Evolutionary conservation across 768 basidiomycete species (phyloP), one percentile per base, ranked within the genome.

Genomic region (Tylopilus balloui): DNA sequence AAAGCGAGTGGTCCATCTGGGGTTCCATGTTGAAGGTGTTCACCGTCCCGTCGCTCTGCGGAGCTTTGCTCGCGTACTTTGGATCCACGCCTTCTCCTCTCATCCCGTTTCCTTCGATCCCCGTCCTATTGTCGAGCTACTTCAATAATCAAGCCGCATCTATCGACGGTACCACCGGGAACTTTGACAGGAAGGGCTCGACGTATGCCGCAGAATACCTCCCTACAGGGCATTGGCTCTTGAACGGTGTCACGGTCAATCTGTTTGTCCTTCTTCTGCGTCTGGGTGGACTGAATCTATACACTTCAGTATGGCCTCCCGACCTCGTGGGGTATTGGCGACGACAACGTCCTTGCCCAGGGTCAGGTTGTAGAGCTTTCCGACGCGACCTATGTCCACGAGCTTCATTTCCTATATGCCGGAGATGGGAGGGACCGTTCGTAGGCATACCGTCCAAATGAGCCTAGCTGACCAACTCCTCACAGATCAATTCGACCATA

Each of bases 331-430:
- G 75, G 74, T n/a, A 32, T 38, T 11, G 56, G 48, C 8, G 35
- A 63, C 15, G 78, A 80, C 52, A 80, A 80, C 47, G 62, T 77
- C 21, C 57, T 79, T 24, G 67, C 75, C 14, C 51, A 70, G 7
- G 69, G 70, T 2, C 78, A 80, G 49, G 59, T 70, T 4, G 42
- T 80, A 12, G 50, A 61, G 6, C 60, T 74, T 17, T 45, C 58
- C 8, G 44, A 59, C 0, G 58, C 65, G n/a, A 69, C 68, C 0
- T 69, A 60, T 50, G 65, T 71, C 1, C 78, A 79, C 50, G 69
- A 79, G 50, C 57, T 80, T 21, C 76, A 78, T 48, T 65, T 78
- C 42, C 52, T 78, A 11, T 79, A 78, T 53, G 68, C 75, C 19
- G 74, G 73, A 21, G 74, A 75, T 40, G 69, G 67, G 6, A 48